Conservation (phyloP, 2,329 filamentous ascomycete species). For the Gnomoniopsis sp. region DNA sequence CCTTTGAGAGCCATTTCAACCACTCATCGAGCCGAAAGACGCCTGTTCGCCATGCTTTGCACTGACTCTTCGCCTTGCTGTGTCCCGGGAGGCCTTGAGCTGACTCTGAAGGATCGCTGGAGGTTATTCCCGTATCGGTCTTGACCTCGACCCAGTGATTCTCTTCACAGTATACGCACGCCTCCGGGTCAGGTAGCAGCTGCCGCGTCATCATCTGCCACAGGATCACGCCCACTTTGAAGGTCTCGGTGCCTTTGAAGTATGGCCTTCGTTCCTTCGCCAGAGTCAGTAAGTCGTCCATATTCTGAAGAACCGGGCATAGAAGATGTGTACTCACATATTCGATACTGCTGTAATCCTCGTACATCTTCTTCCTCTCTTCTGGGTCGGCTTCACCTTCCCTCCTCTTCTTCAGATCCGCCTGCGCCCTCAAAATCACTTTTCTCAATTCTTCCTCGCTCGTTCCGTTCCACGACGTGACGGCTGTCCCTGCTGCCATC, state of each 20-base stretch:
- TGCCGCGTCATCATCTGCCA: conserved; percentile 40
- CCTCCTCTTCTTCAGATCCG: neutral
- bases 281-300: neutral
- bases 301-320: neutral
- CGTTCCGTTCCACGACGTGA: conserved; percentile 23
- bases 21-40: conserved; percentile 18
- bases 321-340: too few species aligned
- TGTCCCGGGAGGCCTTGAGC: too few species aligned
- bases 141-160: conserved; percentile 19
- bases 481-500: conserved; percentile 9
- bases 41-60: neutral
- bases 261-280: conserved; percentile 30
- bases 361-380: too few species aligned
- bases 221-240: conserved; percentile 34
- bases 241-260: conserved; percentile 35
- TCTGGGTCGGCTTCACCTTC: too few species aligned
- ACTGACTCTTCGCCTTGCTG: too few species aligned
- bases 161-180: conserved; percentile 28
- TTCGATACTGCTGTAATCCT: neutral
- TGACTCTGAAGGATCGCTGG: too few species aligned
- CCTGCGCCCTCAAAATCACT: conserved; percentile 14
- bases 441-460: conserved; percentile 18
- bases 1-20: conserved; percentile 22
- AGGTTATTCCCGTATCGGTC: too few species aligned
- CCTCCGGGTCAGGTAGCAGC: conserved; percentile 24